Base-by-base conservation (phyloP, 257 asterid species). In the Cordia subcordata region DNA sequence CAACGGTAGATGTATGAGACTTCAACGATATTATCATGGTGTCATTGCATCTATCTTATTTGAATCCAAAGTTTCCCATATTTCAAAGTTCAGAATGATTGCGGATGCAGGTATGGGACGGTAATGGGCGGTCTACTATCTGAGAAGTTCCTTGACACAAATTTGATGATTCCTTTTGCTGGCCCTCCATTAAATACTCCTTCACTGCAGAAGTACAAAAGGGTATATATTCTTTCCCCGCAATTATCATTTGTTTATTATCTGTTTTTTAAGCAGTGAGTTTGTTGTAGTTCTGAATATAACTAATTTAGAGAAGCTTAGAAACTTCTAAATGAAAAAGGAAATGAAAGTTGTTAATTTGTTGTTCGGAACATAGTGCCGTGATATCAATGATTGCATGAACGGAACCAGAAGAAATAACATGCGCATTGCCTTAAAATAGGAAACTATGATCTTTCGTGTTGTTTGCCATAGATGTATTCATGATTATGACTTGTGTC, bases 41-140 rank as follows among this genome's bases (percentile, higher is more conserved):
- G 45, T 45, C 12, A 52, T 42, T 49, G 19, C 19, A 27, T 51
- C 56, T 33, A 44, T 49, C 17, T 37, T 23, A 61, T 61, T 63
- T 68, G 21, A 22, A 27, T 10, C 16, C 33, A 33, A 38, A 19
- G 45, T 22, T 69, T 42, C 19, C 27, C 46, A 8, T 47, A 49
- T 50, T 55, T 59, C 52, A 42, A 55, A 33, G 51, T 60, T 68
- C 82, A 54, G 63, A 55, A 19, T 14, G 40, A 32, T 60, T 50
- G 53, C 47, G 45, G 57, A 23, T 64, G 73, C 91, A 92, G 99
- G 58, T 92, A 92, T 77, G 99, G 99, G 66, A 88, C 99, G 0
- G 93, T 92, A 55, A 92, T 92, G 99, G 99, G 99, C 44, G 99
- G 99, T 39, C 78, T 92, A 62, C 68, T 92, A 57, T 88, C 99